Evolutionary conservation across 116 monocot genomes (phyloP).

Genomic region (Phalaenopsis hybrid): DNA sequence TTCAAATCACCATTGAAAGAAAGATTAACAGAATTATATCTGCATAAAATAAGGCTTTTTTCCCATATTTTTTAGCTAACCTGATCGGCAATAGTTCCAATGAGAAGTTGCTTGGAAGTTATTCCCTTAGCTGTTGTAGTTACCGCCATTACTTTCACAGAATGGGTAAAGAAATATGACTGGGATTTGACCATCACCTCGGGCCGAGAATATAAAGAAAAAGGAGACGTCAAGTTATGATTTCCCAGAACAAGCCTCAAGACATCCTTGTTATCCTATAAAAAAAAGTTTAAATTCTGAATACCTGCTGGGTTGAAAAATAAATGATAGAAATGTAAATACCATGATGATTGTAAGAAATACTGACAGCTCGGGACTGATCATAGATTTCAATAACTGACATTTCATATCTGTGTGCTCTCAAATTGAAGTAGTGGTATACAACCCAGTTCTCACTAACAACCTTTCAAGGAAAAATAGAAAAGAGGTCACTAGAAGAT

Average conservation of each 20-base stretch:
- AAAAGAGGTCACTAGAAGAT: slow-evolving; percentile 1
- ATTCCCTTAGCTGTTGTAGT: slow-evolving; percentile 76
- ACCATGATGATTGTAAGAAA: not conserved
- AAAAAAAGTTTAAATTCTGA: slow-evolving; percentile 4
- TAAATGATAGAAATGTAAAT: not conserved
- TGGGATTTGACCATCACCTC: slow-evolving; percentile 80
- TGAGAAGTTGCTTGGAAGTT: slow-evolving; percentile 75
- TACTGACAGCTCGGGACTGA: slow-evolving; percentile 80
- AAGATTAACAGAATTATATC: not conserved
- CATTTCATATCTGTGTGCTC: slow-evolving; percentile 99
- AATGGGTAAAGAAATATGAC: slow-evolving; percentile 93
- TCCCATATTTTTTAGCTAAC: slow-evolving; percentile 24
- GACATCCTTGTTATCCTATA: slow-evolving; percentile 90
- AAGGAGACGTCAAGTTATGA: slow-evolving; percentile 80
- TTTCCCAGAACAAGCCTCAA: slow-evolving; percentile 79
- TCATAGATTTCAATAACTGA: slow-evolving; percentile 96
- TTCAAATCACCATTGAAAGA: not conserved
- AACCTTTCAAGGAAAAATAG: slow-evolving; percentile 44
- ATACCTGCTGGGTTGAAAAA: not conserved
- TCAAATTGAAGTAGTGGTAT: slow-evolving; percentile 99
- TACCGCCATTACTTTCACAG: slow-evolving; percentile 70
- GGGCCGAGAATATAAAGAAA: slow-evolving; percentile 72
- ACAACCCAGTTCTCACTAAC: slow-evolving; percentile 99
- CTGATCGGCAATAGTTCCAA: slow-evolving; percentile 89
- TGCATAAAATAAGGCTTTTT: not conserved